Percentiles rank a stretch among this genome's conserved stretches.
These are phyloP conservation scores for Helianthus tuberosus DNA, from an alignment of 129 eudicot species.

Conservation along the genomic window DNA sequence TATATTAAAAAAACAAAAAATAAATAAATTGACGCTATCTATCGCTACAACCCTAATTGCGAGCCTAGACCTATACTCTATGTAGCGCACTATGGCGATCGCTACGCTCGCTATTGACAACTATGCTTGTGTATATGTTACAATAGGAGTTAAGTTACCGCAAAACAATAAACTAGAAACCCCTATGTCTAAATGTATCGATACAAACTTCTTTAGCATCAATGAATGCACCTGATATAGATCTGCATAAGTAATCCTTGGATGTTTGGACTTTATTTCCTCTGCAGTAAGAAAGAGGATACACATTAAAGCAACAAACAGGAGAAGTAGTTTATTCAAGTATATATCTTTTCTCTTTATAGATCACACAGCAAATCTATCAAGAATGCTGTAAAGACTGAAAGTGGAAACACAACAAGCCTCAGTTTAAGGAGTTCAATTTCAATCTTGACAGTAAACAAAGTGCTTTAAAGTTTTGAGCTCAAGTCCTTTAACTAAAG, in stretches of 20 bases:
- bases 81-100: too few relatives aligned
- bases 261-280: slow-evolving; percentile 80
- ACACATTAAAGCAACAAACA: slow-evolving; percentile 14
- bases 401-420: slow-evolving; percentile 1
- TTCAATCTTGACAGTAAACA: slow-evolving; percentile 4
- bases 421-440: neutral
- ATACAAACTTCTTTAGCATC: slow-evolving; percentile 2
- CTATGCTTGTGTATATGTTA: slow-evolving; percentile 25
- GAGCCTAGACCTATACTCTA: too few relatives aligned
- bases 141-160: neutral
- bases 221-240: slow-evolving; percentile 78
- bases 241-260: slow-evolving; percentile 95
- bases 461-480: neutral
- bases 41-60: too few relatives aligned
- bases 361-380: neutral
- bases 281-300: slow-evolving; percentile 59
- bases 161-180: slow-evolving; percentile 1
- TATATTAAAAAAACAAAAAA: too few relatives aligned
- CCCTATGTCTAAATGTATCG: neutral
- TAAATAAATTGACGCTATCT: too few relatives aligned
- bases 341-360: slow-evolving; percentile 12
- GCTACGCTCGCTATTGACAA: too few relatives aligned
- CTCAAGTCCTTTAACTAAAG: neutral
- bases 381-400: slow-evolving; percentile 5
- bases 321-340: slow-evolving; percentile 1